phyloP scores from a whole-genome alignment of 768 basidiomycete species.

The Mycena amicta region DNA sequence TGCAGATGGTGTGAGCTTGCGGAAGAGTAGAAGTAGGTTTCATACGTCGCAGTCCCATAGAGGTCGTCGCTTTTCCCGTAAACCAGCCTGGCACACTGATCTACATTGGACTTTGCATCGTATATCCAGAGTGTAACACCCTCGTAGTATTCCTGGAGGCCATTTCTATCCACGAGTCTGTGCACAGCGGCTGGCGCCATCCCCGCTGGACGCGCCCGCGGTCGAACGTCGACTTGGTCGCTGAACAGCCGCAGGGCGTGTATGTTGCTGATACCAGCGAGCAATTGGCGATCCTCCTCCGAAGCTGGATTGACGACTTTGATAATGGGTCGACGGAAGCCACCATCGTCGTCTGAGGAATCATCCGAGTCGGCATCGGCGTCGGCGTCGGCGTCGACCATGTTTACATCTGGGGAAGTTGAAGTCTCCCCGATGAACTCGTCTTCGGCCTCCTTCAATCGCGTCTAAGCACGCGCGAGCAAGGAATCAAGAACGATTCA shows the following conservation, averaged over 20 bases:
- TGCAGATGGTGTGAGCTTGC: slow-evolving; percentile 31
- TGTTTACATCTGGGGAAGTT: too few relatives aligned
- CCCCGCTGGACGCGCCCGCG: slow-evolving; percentile 48
- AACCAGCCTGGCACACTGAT: slow-evolving; percentile 70
- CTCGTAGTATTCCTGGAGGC: slow-evolving; percentile 74
- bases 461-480: background rate
- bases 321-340: slow-evolving; percentile 50
- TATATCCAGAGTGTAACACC: slow-evolving; percentile 79
- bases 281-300: slow-evolving; percentile 40
- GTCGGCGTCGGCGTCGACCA: slow-evolving; percentile 30
- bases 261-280: slow-evolving; percentile 64
- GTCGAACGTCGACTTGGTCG: slow-evolving; percentile 66
- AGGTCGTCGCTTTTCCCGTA: slow-evolving; percentile 56
- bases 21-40: slow-evolving; percentile 17
- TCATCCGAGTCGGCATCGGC: slow-evolving; percentile 39
- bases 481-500: background rate
- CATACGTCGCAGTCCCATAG: slow-evolving; percentile 81
- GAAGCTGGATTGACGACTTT: slow-evolving; percentile 51
- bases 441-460: slow-evolving; percentile 9
- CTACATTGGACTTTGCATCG: slow-evolving; percentile 63
- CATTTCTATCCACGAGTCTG: slow-evolving; percentile 60
- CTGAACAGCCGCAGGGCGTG: slow-evolving; percentile 65
- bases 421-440: slow-evolving; percentile 12
- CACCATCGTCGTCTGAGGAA: slow-evolving; percentile 31
- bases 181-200: slow-evolving; percentile 40